phyloP scores from a whole-genome alignment of 345 rosid genomes.

The Gossypium anomalum region DNA sequence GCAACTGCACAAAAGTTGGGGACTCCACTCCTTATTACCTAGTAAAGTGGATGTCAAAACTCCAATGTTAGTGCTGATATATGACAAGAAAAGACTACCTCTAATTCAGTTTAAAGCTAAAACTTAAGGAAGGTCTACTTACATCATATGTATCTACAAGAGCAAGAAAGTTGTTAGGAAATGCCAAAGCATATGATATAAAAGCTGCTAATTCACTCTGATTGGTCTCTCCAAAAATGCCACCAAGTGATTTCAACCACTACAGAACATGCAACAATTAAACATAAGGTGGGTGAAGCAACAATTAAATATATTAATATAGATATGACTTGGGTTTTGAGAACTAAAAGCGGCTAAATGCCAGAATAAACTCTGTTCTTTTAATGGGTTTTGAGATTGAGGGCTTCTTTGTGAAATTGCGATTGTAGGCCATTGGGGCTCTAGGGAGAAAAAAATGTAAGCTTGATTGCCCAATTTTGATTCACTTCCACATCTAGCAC shows the following conservation, averaged over 20 bases:
- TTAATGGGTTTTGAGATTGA: not conserved
- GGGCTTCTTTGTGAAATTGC: not conserved
- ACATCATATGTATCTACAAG: constrained; percentile 96
- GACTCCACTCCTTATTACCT: constrained; percentile 88
- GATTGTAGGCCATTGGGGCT: not conserved
- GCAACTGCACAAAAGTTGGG: constrained; percentile 97
- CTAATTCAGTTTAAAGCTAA: not conserved
- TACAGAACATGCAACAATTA: constrained; percentile 30
- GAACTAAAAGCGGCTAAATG: not conserved
- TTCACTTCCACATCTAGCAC: not conserved
- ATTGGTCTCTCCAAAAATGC: constrained; percentile 76
- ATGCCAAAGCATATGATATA: constrained; percentile 87
- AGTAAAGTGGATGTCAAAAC: constrained; percentile 18
- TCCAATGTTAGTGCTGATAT: not conserved
- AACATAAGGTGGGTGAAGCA: not conserved
- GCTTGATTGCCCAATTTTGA: not conserved
- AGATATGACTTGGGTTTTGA: constrained; percentile 19
- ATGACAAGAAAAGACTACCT: not conserved
- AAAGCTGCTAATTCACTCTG: constrained; percentile 94
- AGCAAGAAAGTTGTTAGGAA: constrained; percentile 77
- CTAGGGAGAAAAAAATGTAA: not conserved
- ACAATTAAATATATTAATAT: not conserved
- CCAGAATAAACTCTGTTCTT: not conserved
- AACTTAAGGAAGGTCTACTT: constrained; percentile 29
- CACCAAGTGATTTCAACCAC: constrained; percentile 51